Conservation (phyloP, 345 rosid species). For the Gossypium thurberi region DNA sequence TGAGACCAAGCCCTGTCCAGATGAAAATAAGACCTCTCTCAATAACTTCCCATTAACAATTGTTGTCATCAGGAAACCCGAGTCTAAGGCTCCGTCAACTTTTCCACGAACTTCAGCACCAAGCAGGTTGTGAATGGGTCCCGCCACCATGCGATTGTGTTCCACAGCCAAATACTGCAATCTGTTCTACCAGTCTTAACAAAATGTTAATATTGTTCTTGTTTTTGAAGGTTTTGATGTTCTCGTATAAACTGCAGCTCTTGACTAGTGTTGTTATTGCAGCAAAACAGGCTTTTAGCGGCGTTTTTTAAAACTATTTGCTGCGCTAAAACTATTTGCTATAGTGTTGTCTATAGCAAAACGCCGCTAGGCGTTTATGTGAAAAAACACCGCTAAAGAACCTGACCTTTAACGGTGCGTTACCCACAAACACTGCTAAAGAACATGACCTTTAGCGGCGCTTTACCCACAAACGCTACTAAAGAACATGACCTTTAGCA, state of each 20-base stretch:
- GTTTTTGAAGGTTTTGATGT: conserved; percentile 15
- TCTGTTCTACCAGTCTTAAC: conserved; percentile 20
- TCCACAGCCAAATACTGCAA: conserved; percentile 14
- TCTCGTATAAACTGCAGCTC: conserved; percentile 22
- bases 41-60: conserved; percentile 52
- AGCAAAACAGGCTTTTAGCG: no score
- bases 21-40: conserved; percentile 62
- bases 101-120: conserved; percentile 67
- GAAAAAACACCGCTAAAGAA: no score
- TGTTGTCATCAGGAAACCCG: conserved; percentile 59
- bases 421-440: no score
- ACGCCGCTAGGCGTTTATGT: no score
- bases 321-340: no score
- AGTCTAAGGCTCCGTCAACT: conserved; percentile 67
- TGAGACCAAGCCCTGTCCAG: conserved; percentile 22
- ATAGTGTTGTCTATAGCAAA: no score
- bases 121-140: conserved; percentile 31
- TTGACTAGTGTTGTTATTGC: conserved; percentile 3
- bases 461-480: no score
- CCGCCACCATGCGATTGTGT: conserved; percentile 20
- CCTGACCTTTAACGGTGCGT: no score
- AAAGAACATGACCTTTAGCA: no score
- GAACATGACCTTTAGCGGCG: no score
- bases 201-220: conserved; percentile 19
- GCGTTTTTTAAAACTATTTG: no score